Evolutionary conservation across 768 basidiomycete species (phyloP).

Genomic region (Exsudoporus frostii): DNA sequence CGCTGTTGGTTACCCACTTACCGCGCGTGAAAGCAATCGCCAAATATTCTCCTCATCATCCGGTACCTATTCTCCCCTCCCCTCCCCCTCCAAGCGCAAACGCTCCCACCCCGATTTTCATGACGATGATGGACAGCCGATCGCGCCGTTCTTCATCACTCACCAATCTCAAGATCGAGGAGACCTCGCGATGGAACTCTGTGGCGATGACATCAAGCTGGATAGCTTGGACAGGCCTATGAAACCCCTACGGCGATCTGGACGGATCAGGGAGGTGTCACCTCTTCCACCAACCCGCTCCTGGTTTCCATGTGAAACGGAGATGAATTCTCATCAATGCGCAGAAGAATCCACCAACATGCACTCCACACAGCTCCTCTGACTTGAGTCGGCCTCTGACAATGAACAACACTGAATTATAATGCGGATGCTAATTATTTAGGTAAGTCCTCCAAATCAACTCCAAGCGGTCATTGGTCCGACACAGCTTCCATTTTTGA

Average conservation of each 20-base stretch:
- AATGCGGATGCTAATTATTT: slow-evolving; percentile 15
- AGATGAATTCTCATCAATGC: slow-evolving; percentile 32
- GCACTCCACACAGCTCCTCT: slow-evolving; percentile 18
- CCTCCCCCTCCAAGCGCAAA: slow-evolving; percentile 38
- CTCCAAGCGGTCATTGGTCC: background rate
- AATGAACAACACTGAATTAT: slow-evolving; percentile 24
- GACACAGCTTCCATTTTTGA: slow-evolving; percentile 20
- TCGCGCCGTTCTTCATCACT: slow-evolving; percentile 14
- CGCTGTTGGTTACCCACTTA: slow-evolving; percentile 41
- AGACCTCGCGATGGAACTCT: slow-evolving; percentile 20
- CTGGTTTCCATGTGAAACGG: slow-evolving; percentile 28
- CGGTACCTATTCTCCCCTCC: slow-evolving; percentile 30
- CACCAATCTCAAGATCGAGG: slow-evolving; percentile 24
- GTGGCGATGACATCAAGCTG: slow-evolving; percentile 29
- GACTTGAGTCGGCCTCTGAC: slow-evolving; percentile 20
- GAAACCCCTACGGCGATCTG: slow-evolving; percentile 36
- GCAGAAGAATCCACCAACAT: slow-evolving; percentile 18
- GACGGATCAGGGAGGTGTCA: slow-evolving; percentile 28
- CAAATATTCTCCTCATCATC: slow-evolving; percentile 42
- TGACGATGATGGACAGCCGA: slow-evolving; percentile 19
- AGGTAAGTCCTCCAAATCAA: slow-evolving; percentile 22
- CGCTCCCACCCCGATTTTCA: slow-evolving; percentile 22
- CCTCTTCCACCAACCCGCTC: slow-evolving; percentile 23
- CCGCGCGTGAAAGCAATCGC: slow-evolving; percentile 55
- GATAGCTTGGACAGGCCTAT: slow-evolving; percentile 28